Base-by-base conservation (phyloP, 2,329 filamentous ascomycete species). In the Coleophoma cylindrospora region DNA sequence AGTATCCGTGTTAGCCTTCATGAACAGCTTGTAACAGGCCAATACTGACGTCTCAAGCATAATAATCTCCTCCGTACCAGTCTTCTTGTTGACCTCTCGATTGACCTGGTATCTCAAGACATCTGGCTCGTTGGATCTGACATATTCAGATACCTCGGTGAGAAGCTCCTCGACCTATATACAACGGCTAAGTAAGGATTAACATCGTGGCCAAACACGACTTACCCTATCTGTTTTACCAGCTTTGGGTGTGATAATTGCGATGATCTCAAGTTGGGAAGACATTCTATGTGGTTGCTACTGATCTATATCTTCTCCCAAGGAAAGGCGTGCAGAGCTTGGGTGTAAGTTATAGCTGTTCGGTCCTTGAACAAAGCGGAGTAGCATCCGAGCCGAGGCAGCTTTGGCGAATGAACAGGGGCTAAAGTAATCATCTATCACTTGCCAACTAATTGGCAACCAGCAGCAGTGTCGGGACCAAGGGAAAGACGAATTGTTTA, bases 11-110 rank as follows among this genome's bases (percentile, higher is more conserved):
- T n/a, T 27, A 52, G 13, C 12, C 41, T 21, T 32, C 11, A n/a
- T 36, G 4, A 14, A 36, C 32, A 9, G 13, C 11, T 47, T 49
- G 19, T 27, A 38, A 40, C 15, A 10, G 46, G 27, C 22, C n/a
- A 34, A 40, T 34, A 48, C 50, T 14, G 43, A 63, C 63, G 44
- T 63, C 50, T 65, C 63, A 33, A 64, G 5, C 59, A 64, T 52
- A 36, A 65, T 53, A 1, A 65, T 45, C 40, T 64, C 55, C 15
- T 62, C 59, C 22, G 51, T 47, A 4, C 61, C 62, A n/a, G 51
- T 51, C 37, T 60, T 55, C 32, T 58, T 58, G 21, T 62, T 60
- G 9, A 57, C 51, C 27, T 57, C 54, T 14, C 55, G 49, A 1
- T 51, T 49, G 27, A 63, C 54, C 19, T 61, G 49, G 45, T 64